Conservation (phyloP, 352 stramenopile genomes). For the Phytopythium ostracodes region DNA sequence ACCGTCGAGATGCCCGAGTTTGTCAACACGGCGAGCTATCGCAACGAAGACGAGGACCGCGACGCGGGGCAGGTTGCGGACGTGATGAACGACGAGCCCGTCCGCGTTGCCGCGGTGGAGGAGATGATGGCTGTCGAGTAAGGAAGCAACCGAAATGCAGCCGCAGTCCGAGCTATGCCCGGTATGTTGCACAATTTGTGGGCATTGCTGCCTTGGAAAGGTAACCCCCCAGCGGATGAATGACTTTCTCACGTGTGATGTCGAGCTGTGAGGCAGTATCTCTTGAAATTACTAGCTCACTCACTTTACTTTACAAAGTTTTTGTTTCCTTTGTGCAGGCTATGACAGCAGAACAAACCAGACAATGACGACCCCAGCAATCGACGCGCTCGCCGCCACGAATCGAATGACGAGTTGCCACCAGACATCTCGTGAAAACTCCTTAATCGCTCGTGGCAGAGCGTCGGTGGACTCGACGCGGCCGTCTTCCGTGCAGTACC, state of each 20-base stretch:
- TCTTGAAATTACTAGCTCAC: neutral
- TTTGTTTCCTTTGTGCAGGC: neutral
- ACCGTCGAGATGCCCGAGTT: constrained; percentile 1
- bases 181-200: neutral
- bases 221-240: neutral
- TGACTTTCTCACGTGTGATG: neutral
- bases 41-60: neutral
- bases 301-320: neutral
- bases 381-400: constrained; percentile 2
- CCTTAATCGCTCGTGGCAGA: constrained; percentile 30
- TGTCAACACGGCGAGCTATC: neutral
- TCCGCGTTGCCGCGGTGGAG: neutral
- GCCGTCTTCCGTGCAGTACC: constrained; percentile 51
- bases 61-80: neutral
- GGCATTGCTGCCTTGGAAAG: neutral
- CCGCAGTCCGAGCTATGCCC: neutral
- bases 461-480: constrained; percentile 26
- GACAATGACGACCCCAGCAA: neutral
- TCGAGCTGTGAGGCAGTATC: neutral
- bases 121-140: constrained; percentile 1
- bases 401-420: constrained; percentile 37
- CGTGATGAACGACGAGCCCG: neutral
- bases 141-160: neutral
- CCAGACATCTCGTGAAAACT: constrained; percentile 32
- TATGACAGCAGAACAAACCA: constrained; percentile 5